Evolutionary conservation across 441 rosid genomes (phyloP).

Genomic region (Mallotus japonicus): DNA sequence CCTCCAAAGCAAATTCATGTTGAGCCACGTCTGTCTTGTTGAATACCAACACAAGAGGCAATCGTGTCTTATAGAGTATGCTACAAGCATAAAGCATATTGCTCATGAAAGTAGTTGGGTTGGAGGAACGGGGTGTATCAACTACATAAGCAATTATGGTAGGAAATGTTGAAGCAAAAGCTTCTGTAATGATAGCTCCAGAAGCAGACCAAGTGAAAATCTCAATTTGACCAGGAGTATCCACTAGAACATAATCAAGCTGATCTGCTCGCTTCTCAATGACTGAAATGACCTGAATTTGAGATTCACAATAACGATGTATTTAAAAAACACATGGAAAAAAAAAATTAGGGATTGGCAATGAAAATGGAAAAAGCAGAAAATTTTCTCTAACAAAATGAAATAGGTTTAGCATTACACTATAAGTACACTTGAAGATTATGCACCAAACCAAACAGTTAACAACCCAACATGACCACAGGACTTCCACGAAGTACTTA

Average conservation of each 20-base stretch:
- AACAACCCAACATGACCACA: not conserved
- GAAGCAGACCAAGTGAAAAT: slow-evolving; percentile 99
- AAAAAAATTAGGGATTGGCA: not conserved
- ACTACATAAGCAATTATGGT: slow-evolving; percentile 86
- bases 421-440: not conserved
- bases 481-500: not conserved
- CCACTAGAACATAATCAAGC: slow-evolving; percentile 95
- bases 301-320: slow-evolving; percentile 18
- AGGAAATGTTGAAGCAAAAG: slow-evolving; percentile 96
- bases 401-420: not conserved
- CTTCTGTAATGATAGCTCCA: slow-evolving; percentile 95
- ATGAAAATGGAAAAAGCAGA: not conserved
- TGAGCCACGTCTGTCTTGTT: slow-evolving; percentile 94
- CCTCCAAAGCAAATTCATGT: slow-evolving; percentile 95
- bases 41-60: slow-evolving; percentile 90
- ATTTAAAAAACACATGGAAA: not conserved
- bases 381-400: not conserved
- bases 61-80: slow-evolving; percentile 86
- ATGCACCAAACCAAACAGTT: not conserved
- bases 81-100: slow-evolving; percentile 97
- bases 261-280: slow-evolving; percentile 91
- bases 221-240: slow-evolving; percentile 98
- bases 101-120: slow-evolving; percentile 94
- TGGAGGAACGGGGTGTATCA: slow-evolving; percentile 89
- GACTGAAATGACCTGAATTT: slow-evolving; percentile 58